Base-by-base conservation (phyloP, 495 filamentous ascomycete species). In the Tuber umbilicatum region DNA sequence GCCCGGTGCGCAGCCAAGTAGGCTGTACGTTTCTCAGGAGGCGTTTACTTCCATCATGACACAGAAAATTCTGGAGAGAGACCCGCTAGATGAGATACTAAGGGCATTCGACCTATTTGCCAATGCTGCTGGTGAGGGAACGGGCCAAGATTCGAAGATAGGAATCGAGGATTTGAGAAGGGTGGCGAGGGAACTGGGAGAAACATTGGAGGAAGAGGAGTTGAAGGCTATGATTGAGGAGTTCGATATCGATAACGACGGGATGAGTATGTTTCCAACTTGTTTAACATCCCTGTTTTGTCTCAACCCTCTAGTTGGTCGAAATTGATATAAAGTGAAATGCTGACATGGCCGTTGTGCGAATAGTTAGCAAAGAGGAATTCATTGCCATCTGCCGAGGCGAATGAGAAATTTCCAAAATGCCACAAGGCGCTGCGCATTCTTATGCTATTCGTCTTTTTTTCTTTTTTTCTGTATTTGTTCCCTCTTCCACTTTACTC, bases 151-250 rank as follows among this genome's bases (percentile, higher is more conserved):
- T 19, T 42, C 74, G 31, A 82, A 89, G 79, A 97, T 99, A 75
- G 91, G 89, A 69, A 85, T 97, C 35, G 89, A 93, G 72, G 95
- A 99, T 86, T 82, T 99, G 80, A 85, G 92, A 74, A 85, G 92
- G 43, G 94, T 99, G 70, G 93, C 95, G 76, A 87, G 93, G 79
- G 95, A 97, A 84, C 84, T 99, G 37, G 94, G 94, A 1, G 94
- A 99, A 84, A 91, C 89, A 67, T 85, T 99, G 55, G 93, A 96
- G 81, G 94, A 99, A 81, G 92, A 96, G 78, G 94, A 99, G 84
- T 84, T 99, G 67, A 86, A 87, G 75, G 93, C 94, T 81, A 99
- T 99, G 95, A 93, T 99, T 85, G 94, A 97, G 84, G 95, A 99
- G 85, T 99, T 99, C 87, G 95, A 99, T 86, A 85, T 97, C 74